Evolutionary conservation across 768 basidiomycete species (phyloP), one percentile per base, ranked within the genome.

Genomic region (Trametes cubensis): DNA sequence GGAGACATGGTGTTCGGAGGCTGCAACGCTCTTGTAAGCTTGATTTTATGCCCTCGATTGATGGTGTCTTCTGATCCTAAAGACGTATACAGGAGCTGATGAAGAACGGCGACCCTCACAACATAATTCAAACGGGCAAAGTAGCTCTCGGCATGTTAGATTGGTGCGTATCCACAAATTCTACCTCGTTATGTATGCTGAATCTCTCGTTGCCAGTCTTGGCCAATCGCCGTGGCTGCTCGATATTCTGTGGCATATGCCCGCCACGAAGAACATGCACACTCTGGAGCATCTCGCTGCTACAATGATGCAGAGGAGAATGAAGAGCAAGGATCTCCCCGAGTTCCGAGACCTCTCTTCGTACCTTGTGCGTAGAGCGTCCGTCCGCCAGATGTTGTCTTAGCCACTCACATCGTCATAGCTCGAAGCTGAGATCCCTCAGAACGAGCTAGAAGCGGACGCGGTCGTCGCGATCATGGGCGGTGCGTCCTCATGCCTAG

Each of bases 141-240:
- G 45, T 60, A 5, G 73, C 73, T 0, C 71, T 69, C 11, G 57
- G 66, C 6, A 41, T 66, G n/a, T 66, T 72, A 30, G 75, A 75
- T 46, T 61, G 55, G 73, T 74, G 46, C 38, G 69, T n/a, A n/a
- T 58, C 34, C 2, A 34, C 5, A 10, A 44, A 2, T n/a, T n/a
- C n/a, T n/a, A n/a, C 34, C 2, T 34, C 11, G 10, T n/a, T n/a
- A n/a, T n/a, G n/a, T n/a, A n/a, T n/a, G n/a, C n/a, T n/a, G n/a
- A 34, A 4, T 4, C 13, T 10, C 14, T 58, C 13, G n/a, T 46
- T 11, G 17, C 3, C 40, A 76, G 75, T 26, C 39, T 77, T 11
- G 75, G 75, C 8, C 69, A 72, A 66, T 64, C 68, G 0, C 75
- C 75, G 1, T 72, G 69, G 53, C 52, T 77, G 6, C 63, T 75